Evolutionary conservation across 1,139 yeast genomes (phyloP).

Genomic region (Pichia cactophila): DNA sequence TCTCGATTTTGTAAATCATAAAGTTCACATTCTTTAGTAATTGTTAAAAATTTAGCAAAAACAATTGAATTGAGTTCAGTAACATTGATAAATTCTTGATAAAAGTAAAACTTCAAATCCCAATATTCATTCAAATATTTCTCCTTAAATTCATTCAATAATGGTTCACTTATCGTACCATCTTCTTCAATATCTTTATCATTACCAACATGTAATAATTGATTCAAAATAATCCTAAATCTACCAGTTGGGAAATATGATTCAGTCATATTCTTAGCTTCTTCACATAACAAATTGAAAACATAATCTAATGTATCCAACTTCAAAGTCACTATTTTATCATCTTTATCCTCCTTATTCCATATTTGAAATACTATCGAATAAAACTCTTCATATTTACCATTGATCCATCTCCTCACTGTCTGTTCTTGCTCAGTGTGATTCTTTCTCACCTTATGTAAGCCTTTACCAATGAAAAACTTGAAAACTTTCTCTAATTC

Average conservation of each 20-base stretch:
- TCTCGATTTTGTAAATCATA: slow-evolving; percentile 28
- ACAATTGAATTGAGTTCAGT: slow-evolving; percentile 23
- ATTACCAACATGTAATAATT: slow-evolving; percentile 36
- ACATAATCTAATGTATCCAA: slow-evolving; percentile 58
- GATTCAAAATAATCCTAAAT: slow-evolving; percentile 40
- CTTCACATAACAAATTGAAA: slow-evolving; percentile 56
- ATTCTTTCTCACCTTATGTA: slow-evolving; percentile 31
- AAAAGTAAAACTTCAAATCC: slow-evolving; percentile 64
- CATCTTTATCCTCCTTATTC: slow-evolving; percentile 23
- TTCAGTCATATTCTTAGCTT: slow-evolving; percentile 42
- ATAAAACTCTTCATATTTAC: slow-evolving; percentile 53
- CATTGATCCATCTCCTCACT: slow-evolving; percentile 56
- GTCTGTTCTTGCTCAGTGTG: slow-evolving; percentile 39
- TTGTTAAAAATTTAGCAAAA: slow-evolving; percentile 36
- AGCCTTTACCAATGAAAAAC: slow-evolving; percentile 42
- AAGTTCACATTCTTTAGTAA: slow-evolving; percentile 31
- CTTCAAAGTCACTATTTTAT: slow-evolving; percentile 37
- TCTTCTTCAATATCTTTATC: slow-evolving; percentile 33
- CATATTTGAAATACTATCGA: slow-evolving; percentile 37
- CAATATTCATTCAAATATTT: slow-evolving; percentile 47
- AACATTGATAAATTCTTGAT: slow-evolving; percentile 31
- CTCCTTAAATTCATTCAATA: slow-evolving; percentile 54
- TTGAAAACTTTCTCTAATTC: slow-evolving; percentile 52
- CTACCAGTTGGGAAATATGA: slow-evolving; percentile 58
- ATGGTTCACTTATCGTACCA: slow-evolving; percentile 44